These are phyloP conservation scores for Sarocladiaceae sp. DNA, from an alignment of 2,329 filamentous ascomycete genomes.

Conservation along the genomic window DNA sequence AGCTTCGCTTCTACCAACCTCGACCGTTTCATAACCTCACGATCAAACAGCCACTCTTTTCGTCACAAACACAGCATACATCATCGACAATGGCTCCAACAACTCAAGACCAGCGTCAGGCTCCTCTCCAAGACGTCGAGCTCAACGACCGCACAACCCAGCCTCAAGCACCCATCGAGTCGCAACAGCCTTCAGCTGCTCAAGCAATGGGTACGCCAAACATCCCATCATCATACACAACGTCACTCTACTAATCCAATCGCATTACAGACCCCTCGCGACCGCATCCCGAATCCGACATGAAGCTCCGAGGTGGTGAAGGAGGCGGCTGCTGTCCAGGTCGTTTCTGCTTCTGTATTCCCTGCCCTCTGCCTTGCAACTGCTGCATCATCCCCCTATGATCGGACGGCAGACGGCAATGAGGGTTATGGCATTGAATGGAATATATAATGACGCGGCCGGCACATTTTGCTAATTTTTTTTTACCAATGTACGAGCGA, in stretches of 20 bases:
- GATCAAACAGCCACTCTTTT: too few relatives aligned
- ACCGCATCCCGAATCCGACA: constrained; percentile 17
- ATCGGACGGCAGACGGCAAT: not conserved
- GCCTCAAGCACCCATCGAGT: not conserved
- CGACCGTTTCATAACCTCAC: not conserved
- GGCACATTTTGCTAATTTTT: too few relatives aligned
- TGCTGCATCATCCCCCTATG: constrained; percentile 27
- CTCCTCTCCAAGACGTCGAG: constrained; percentile 3
- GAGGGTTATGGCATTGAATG: not conserved
- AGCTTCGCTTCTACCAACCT: not conserved
- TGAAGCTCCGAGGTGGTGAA: constrained; percentile 24
- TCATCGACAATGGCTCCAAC: not conserved
- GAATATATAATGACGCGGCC: too few relatives aligned
- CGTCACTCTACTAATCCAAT: too few relatives aligned
- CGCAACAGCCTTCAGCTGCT: not conserved
- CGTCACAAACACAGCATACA: too few relatives aligned
- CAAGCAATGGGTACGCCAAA: constrained; percentile 3
- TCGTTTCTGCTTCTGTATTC: constrained; percentile 34
- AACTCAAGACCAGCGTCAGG: constrained; percentile 1
- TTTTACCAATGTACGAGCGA: too few relatives aligned
- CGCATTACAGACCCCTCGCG: constrained; percentile 16
- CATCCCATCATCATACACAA: not conserved
- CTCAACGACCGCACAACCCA: not conserved
- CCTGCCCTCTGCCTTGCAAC: constrained; percentile 33
- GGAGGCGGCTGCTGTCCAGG: constrained; percentile 25